These are phyloP conservation scores for Bauhinia variegata DNA, from an alignment of 306 rosid species.

Conservation along the genomic window DNA sequence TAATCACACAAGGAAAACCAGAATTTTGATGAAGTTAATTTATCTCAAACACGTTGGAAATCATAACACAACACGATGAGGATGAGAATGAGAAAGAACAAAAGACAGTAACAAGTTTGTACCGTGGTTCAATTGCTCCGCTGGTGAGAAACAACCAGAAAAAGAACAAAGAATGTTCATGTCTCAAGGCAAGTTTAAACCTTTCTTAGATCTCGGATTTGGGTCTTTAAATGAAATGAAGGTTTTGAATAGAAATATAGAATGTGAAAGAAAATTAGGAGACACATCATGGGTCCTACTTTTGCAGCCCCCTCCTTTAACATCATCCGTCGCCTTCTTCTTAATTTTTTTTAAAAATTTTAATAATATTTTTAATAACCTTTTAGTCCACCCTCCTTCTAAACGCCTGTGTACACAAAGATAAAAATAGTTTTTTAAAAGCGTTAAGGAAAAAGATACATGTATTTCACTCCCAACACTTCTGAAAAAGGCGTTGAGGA, in stretches of 20 bases:
- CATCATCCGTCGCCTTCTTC: too few relatives aligned
- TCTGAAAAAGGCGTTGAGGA: too few relatives aligned
- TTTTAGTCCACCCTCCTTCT: too few relatives aligned
- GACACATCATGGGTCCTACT: slow-evolving; percentile 22
- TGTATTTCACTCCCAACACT: too few relatives aligned
- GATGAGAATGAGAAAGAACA: background rate
- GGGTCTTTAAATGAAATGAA: background rate
- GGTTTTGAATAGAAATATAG: slow-evolving; percentile 4
- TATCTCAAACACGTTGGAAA: background rate
- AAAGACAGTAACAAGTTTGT: background rate
- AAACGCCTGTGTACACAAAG: too few relatives aligned
- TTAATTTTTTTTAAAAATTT: too few relatives aligned
- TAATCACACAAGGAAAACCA: slow-evolving; percentile 1
- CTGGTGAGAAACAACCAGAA: slow-evolving; percentile 26
- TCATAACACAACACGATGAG: background rate
- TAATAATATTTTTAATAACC: too few relatives aligned
- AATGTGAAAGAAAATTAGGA: background rate
- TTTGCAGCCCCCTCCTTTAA: too few relatives aligned
- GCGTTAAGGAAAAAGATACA: too few relatives aligned
- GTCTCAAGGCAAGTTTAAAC: slow-evolving; percentile 7
- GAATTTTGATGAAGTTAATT: slow-evolving; percentile 6
- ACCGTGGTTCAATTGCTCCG: slow-evolving; percentile 40
- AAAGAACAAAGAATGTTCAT: slow-evolving; percentile 33
- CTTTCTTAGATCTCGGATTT: background rate
- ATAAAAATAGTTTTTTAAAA: too few relatives aligned